phyloP scores from a whole-genome alignment of 2,329 filamentous ascomycete genomes.

The Claviceps spartinae region DNA sequence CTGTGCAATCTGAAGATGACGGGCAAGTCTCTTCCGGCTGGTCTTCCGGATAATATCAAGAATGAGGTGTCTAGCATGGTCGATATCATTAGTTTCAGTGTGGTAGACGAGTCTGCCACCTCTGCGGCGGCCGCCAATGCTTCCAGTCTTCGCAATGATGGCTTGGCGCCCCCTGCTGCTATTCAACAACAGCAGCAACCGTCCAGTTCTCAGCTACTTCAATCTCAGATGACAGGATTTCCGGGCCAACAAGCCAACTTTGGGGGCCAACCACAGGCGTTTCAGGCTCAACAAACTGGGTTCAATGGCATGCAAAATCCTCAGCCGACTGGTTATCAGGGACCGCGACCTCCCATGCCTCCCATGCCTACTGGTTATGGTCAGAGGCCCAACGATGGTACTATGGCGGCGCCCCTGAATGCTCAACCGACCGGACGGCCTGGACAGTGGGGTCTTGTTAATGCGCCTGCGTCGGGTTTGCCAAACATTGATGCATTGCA shows the following conservation, averaged over 20 bases:
- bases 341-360: constrained; percentile 82
- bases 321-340: constrained; percentile 67
- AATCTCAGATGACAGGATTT: constrained; percentile 57
- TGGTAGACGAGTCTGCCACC: constrained; percentile 55
- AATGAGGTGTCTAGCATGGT: constrained; percentile 99
- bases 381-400: constrained; percentile 36
- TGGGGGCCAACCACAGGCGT: constrained; percentile 39
- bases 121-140: constrained; percentile 47
- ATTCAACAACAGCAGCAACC: constrained; percentile 57
- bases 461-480: constrained; percentile 75
- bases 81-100: constrained; percentile 93
- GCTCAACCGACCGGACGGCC: constrained; percentile 89
- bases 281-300: constrained; percentile 58
- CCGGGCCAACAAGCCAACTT: constrained; percentile 45
- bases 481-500: constrained; percentile 91
- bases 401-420: constrained; percentile 56
- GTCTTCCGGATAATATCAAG: constrained; percentile 70
- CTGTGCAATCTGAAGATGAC: constrained; percentile 89
- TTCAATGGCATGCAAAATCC: constrained; percentile 53
- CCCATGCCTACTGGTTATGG: constrained; percentile 51
- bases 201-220: constrained; percentile 54
- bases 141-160: constrained; percentile 50
- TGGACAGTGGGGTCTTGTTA: constrained; percentile 97
- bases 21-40: constrained; percentile 63
- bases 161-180: constrained; percentile 37